Percentiles rank a stretch among this genome's conserved stretches.
Evolutionary conservation across 225 moss, liverwort and hornwort species (phyloP).

Genomic region (Antitrichia curtipendula): DNA sequence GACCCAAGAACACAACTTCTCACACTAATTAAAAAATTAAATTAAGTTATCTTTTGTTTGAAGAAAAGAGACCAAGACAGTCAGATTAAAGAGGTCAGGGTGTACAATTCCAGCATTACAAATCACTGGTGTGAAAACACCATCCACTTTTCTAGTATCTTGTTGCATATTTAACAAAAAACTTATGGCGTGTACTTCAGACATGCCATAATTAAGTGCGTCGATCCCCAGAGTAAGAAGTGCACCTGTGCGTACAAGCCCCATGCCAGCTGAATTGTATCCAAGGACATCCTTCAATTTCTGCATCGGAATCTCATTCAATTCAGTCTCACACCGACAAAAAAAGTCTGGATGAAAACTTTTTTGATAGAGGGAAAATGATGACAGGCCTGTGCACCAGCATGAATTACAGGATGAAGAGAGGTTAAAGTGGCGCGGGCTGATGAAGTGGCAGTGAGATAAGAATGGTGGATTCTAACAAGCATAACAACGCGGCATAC

Average conservation of each 20-base stretch:
- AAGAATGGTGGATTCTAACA: conserved; percentile 85
- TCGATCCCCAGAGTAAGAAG: neutral
- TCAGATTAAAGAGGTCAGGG: neutral
- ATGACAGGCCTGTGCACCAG: conserved; percentile 58
- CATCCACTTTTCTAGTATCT: too few relatives aligned
- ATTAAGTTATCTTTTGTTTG: too few relatives aligned
- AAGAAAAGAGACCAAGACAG: neutral
- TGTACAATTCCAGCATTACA: neutral
- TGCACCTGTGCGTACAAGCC: conserved; percentile 77
- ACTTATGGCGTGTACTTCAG: neutral
- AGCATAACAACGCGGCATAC: conserved; percentile 82
- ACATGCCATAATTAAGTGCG: neutral
- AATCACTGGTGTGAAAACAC: neutral
- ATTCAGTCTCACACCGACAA: neutral
- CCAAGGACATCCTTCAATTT: conserved; percentile 81
- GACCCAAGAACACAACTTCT: too few relatives aligned
- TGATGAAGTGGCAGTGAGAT: conserved; percentile 70
- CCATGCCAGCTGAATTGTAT: conserved; percentile 85
- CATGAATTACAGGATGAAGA: conserved; percentile 67
- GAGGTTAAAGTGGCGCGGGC: conserved; percentile 56
- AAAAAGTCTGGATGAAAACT: neutral
- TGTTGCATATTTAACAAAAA: neutral
- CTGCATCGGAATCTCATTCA: conserved; percentile 25
- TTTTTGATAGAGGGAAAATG: neutral
- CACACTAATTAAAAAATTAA: too few relatives aligned